Percentiles rank a stretch among this genome's conserved stretches.
phyloP scores from a whole-genome alignment of 106 monocot species.

The Platanthera zijinensis region DNA sequence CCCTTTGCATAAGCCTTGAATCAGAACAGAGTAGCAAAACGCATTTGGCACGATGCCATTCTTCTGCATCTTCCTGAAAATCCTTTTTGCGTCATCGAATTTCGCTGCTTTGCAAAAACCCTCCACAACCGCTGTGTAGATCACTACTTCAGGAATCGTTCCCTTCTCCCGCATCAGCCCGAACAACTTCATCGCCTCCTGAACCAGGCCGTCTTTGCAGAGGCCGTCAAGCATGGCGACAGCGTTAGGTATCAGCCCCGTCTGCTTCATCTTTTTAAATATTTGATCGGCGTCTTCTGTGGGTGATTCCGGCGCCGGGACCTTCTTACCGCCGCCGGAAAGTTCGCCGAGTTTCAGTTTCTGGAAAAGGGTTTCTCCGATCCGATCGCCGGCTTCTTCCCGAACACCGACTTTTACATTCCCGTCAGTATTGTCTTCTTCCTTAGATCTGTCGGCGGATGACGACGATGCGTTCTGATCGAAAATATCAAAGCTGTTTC shows the following conservation, averaged over 20 bases:
- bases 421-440: background rate
- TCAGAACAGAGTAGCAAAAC: conserved; percentile 56
- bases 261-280: conserved; percentile 93
- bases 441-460: conserved; percentile 2
- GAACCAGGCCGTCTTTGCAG: conserved; percentile 79
- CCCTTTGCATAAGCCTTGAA: conserved; percentile 69
- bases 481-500: background rate
- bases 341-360: conserved; percentile 26
- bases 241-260: conserved; percentile 86
- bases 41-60: conserved; percentile 83
- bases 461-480: background rate
- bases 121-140: conserved; percentile 88
- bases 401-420: conserved; percentile 1
- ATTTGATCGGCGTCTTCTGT: conserved; percentile 69
- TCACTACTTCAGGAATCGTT: conserved; percentile 80
- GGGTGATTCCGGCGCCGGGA: conserved; percentile 14
- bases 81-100: conserved; percentile 73
- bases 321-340: background rate
- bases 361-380: conserved; percentile 18
- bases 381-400: conserved; percentile 11
- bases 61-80: conserved; percentile 90
- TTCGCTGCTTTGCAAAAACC: conserved; percentile 76
- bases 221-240: conserved; percentile 95
- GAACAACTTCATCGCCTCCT: conserved; percentile 98
- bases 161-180: conserved; percentile 92